Evolutionary conservation across 2,329 filamentous ascomycete species (phyloP), one percentile per base, ranked within the genome.

Genomic region (Fusarium irregulare): DNA sequence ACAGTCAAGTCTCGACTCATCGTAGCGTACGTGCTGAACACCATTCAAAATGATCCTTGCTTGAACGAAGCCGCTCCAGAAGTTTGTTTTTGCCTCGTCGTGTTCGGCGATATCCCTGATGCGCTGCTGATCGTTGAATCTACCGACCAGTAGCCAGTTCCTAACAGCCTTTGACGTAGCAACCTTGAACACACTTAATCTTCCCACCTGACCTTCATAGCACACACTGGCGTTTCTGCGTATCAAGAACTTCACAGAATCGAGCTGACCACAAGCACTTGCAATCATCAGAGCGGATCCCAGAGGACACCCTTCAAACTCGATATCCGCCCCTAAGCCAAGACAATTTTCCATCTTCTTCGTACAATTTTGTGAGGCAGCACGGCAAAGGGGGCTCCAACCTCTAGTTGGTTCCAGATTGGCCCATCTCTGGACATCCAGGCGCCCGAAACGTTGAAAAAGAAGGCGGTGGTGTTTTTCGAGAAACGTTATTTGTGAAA

Each of bases 171-270:
- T 42, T 1, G 50, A 54, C 3, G 14, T 16, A 4, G 37, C 11
- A 4, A 54, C 23, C 1, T 14, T 16, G 3, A 44, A 13, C 4
- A 32, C 50, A 2, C 27, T 54, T 2, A 44, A 8, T 11, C 6
- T 6, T 0, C 40, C 50, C 1, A 1, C 10, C 4, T 2, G 10
- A 1, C 50, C 50, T 0, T 18, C 5, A 3, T 54, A 44, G 2
- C 2, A n/a, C 2, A 54, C 18, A 6, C 4, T 32, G 0, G 50
- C 50, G 2, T 18, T 16, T 7, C 13, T 32, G 3, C 40, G 40
- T 2, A 54, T 1, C 1, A 54, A 2, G 0, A 25, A 4, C 8
- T 34, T 44, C 0, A 54, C 50, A n/a, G 50, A 5, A 4, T 23
- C 27, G 0, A 54, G 4, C 7, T 23, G 20, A 2, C 50, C 50